These are phyloP conservation scores for Penicillium soppii DNA, from an alignment of 495 filamentous ascomycete species.

Conservation along the genomic window DNA sequence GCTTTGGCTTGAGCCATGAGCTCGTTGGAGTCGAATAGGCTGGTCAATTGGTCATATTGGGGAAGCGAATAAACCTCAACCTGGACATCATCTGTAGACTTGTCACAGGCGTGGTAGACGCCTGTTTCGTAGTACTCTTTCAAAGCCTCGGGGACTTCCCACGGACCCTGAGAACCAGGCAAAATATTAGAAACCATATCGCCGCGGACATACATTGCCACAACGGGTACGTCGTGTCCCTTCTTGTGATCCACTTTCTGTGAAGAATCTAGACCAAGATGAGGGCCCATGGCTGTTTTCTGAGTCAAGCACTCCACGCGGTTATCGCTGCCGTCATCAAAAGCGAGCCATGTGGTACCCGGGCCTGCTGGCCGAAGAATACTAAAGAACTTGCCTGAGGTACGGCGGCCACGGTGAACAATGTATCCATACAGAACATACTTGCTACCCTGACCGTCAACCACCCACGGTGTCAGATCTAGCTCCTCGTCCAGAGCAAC, in stretches of 20 bases:
- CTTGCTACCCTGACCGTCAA: constrained; percentile 34
- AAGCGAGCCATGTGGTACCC: constrained; percentile 58
- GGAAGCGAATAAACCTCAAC: constrained; percentile 43
- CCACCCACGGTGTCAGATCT: constrained; percentile 38
- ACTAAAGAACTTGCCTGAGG: constrained; percentile 60
- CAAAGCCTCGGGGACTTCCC: constrained; percentile 33
- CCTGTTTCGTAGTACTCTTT: constrained; percentile 42
- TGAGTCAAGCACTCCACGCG: constrained; percentile 58
- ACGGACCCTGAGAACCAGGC: constrained; percentile 44
- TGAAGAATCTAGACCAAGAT: constrained; percentile 48
- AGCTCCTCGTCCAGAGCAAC: constrained; percentile 56
- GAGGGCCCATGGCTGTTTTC: constrained; percentile 54
- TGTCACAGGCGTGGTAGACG: constrained; percentile 17
- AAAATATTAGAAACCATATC: constrained; percentile 47
- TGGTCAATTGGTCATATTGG: constrained; percentile 34
- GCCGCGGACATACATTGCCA: constrained; percentile 55
- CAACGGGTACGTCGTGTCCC: constrained; percentile 58
- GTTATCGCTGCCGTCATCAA: constrained; percentile 54
- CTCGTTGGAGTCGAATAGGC: constrained; percentile 46
- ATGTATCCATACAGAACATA: constrained; percentile 64
- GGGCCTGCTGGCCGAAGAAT: constrained; percentile 59
- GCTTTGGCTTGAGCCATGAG: constrained; percentile 46
- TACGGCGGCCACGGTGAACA: constrained; percentile 60
- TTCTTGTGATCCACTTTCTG: constrained; percentile 43
- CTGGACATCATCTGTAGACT: constrained; percentile 26